phyloP scores from a whole-genome alignment of 768 basidiomycete genomes.

The Albatrellus ellisii region DNA sequence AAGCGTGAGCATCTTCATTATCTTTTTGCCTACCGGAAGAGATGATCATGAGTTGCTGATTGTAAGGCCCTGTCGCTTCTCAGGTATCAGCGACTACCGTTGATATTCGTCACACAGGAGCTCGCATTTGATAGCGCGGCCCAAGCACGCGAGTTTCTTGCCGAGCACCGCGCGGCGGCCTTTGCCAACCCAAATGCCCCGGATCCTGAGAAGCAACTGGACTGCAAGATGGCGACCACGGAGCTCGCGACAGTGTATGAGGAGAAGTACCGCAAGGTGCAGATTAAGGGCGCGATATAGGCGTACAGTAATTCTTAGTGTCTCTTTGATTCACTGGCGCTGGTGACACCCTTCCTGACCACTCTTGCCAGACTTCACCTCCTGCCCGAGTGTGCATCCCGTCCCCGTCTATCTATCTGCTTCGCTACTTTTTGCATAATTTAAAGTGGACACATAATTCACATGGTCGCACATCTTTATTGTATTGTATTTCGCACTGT shows the following conservation, averaged over 20 bases:
- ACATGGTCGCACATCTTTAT: no score
- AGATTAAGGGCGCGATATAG: conserved; percentile 88
- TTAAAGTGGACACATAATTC: no score
- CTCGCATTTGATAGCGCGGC: conserved; percentile 68
- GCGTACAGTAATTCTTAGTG: no score
- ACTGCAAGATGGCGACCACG: conserved; percentile 51
- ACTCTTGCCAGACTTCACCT: no score
- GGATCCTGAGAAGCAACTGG: conserved; percentile 52
- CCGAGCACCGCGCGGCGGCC: conserved; percentile 49
- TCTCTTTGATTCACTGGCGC: no score
- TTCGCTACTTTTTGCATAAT: no score
- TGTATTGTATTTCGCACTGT: no score
- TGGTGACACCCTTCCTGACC: no score
- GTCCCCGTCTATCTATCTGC: no score
- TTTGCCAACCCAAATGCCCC: conserved; percentile 52
- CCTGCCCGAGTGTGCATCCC: no score
- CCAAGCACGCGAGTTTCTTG: conserved; percentile 56
- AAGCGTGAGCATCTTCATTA: conserved; percentile 53
- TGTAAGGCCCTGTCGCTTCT: no score
- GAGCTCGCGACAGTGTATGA: conserved; percentile 55
- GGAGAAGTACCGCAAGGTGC: conserved; percentile 75
- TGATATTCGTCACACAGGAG: conserved; percentile 65
- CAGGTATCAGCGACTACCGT: conserved; percentile 75
- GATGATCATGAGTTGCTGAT: background rate
- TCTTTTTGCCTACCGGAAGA: conserved; percentile 3